Evolutionary conservation across 75 land plant genomes (phyloP).

Genomic region (Picea glauca): DNA sequence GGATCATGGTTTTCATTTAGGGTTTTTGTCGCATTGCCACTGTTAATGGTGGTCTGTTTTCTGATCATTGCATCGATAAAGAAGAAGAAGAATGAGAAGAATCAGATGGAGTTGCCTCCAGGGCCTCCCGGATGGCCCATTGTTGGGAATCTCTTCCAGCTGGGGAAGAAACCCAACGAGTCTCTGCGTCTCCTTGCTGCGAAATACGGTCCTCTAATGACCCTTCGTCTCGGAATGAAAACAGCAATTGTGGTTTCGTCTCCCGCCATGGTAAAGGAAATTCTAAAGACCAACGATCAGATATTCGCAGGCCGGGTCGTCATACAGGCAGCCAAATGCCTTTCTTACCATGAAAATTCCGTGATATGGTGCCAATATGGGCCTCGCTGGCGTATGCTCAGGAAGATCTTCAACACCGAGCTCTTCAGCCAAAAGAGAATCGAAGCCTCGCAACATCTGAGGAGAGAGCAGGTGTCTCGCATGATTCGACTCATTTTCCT

Average conservation of each 20-base stretch:
- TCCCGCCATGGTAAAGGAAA: slow-evolving; percentile 17
- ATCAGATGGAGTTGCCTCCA: background rate
- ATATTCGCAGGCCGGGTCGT: slow-evolving; percentile 14
- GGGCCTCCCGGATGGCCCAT: background rate
- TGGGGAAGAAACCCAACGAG: slow-evolving; percentile 8
- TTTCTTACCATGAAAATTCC: background rate
- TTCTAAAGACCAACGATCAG: slow-evolving; percentile 23
- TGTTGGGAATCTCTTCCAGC: background rate
- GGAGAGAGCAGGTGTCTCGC: slow-evolving; percentile 6
- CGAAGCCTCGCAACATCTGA: background rate
- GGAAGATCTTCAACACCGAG: slow-evolving; percentile 24
- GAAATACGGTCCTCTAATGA: slow-evolving; percentile 29
- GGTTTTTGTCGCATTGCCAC: no score
- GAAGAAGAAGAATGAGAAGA: no score
- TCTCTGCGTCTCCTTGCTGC: slow-evolving; percentile 3
- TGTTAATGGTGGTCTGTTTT: no score
- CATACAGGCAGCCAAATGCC: background rate
- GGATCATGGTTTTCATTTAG: no score
- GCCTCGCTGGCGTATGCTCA: slow-evolving; percentile 13
- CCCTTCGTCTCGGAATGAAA: slow-evolving; percentile 22
- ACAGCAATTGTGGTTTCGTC: slow-evolving; percentile 15
- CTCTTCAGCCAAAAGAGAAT: slow-evolving; percentile 13
- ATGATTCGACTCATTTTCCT: slow-evolving; percentile 4
- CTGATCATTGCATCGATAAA: no score
- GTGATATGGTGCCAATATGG: slow-evolving; percentile 16